A percentile compares a stretch with the other conserved stretches of the same genome.
phyloP scores from a whole-genome alignment of 2,329 filamentous ascomycete genomes.

The Leptographium flavum region DNA sequence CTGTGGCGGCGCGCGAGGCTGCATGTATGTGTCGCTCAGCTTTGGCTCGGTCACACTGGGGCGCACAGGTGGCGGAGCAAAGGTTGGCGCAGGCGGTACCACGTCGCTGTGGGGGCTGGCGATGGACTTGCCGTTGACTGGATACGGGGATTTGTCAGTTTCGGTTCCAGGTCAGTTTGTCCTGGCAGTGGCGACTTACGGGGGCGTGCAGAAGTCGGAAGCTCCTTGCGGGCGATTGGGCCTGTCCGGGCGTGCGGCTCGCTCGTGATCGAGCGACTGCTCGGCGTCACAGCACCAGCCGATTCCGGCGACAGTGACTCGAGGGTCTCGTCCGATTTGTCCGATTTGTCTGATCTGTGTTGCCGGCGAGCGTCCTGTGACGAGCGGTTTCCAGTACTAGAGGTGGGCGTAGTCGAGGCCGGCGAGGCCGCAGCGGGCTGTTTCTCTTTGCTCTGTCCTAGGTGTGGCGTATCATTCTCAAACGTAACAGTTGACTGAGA shows the following conservation, averaged over 20 bases:
- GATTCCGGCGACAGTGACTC: conserved; percentile 29
- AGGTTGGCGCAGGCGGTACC: conserved; percentile 9
- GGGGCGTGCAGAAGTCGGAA: conserved; percentile 28
- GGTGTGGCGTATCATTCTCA: conserved; percentile 22
- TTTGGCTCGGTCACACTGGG: conserved; percentile 25
- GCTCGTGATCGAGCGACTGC: conserved; percentile 23
- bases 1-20: conserved; percentile 39
- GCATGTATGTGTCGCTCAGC: conserved; percentile 39
- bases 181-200: conserved; percentile 20
- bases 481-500: conserved; percentile 27
- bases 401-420: conserved; percentile 14
- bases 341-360: too few relatives aligned
- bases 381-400: conserved; percentile 28
- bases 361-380: conserved; percentile 42
- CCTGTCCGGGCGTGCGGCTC: conserved; percentile 32
- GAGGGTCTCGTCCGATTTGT: conserved; percentile 31
- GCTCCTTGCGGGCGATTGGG: conserved; percentile 50
- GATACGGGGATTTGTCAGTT: not conserved
- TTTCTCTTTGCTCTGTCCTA: conserved; percentile 22
- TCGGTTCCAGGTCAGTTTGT: not conserved
- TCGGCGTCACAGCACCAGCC: conserved; percentile 15
- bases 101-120: conserved; percentile 10
- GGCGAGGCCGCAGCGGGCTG: conserved; percentile 14
- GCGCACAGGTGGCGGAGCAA: conserved; percentile 5
- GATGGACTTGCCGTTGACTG: conserved; percentile 22